Conservation (phyloP, 2,329 filamentous ascomycete genomes). For the Fonsecaea multimorphosa region DNA sequence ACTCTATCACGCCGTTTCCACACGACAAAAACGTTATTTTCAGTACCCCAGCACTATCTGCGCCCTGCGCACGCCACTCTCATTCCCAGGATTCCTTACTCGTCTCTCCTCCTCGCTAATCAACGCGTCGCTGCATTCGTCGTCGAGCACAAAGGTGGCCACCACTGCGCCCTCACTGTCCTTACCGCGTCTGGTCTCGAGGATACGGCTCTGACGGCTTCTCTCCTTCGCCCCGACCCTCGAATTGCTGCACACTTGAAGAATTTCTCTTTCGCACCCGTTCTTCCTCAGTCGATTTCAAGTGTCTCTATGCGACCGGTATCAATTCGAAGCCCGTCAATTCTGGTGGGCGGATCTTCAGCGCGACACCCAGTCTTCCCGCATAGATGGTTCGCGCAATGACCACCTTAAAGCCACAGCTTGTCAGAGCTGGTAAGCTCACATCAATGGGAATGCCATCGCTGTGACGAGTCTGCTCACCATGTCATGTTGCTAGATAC, state of each 20-base stretch:
- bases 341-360: constrained; percentile 26
- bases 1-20: constrained; percentile 1
- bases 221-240: background rate
- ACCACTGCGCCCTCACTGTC: constrained; percentile 29
- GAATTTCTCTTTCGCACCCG: background rate
- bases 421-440: constrained; percentile 54
- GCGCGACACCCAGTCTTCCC: constrained; percentile 28
- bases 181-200: constrained; percentile 31
- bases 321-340: constrained; percentile 26
- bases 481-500: constrained; percentile 68
- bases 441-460: constrained; percentile 6
- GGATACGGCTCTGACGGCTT: background rate
- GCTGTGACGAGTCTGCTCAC: constrained; percentile 12
- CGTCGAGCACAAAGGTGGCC: background rate
- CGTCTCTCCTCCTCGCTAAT: background rate
- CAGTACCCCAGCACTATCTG: constrained; percentile 18
- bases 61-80: constrained; percentile 16
- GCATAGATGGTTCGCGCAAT: constrained; percentile 37
- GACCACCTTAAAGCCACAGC: constrained; percentile 47
- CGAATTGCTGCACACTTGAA: background rate
- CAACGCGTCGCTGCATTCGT: constrained; percentile 11
- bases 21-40: constrained; percentile 15
- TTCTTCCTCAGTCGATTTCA: background rate
- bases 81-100: constrained; percentile 15
- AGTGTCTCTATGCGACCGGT: constrained; percentile 34